Percentiles rank a stretch among this genome's conserved stretches.
These are phyloP conservation scores for Heliamphora pulchella DNA, from an alignment of 179 eudicot genomes.

Conservation along the genomic window DNA sequence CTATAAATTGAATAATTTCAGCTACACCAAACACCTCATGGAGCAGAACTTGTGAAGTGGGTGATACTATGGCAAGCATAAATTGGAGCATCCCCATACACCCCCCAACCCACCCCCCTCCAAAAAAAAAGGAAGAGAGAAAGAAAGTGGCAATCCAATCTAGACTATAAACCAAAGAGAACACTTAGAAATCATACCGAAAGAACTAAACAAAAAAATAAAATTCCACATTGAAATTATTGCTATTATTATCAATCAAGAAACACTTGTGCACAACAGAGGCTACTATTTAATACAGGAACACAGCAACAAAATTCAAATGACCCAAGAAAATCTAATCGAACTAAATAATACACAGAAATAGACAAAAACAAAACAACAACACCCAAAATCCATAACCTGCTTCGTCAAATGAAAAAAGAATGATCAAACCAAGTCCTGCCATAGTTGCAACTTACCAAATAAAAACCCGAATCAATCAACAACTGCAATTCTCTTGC, in stretches of 20 bases:
- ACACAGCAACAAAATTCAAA: neutral
- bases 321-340: neutral
- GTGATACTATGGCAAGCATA: no score
- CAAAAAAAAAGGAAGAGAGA: no score
- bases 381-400: neutral
- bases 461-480: constrained; percentile 6
- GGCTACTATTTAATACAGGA: neutral
- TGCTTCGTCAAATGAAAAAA: neutral
- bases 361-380: neutral
- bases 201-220: neutral
- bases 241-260: neutral
- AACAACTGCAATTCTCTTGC: neutral
- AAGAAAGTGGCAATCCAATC: no score
- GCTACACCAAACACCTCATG: no score
- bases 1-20: no score
- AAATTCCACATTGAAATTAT: neutral
- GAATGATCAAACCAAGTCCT: neutral
- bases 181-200: neutral
- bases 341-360: neutral
- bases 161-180: no score
- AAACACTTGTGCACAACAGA: neutral
- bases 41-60: no score
- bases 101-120: no score
- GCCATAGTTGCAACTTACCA: neutral
- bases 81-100: no score